Base-by-base conservation (phyloP, 495 filamentous ascomycete species). In the Rhizodiscina lignyota region DNA sequence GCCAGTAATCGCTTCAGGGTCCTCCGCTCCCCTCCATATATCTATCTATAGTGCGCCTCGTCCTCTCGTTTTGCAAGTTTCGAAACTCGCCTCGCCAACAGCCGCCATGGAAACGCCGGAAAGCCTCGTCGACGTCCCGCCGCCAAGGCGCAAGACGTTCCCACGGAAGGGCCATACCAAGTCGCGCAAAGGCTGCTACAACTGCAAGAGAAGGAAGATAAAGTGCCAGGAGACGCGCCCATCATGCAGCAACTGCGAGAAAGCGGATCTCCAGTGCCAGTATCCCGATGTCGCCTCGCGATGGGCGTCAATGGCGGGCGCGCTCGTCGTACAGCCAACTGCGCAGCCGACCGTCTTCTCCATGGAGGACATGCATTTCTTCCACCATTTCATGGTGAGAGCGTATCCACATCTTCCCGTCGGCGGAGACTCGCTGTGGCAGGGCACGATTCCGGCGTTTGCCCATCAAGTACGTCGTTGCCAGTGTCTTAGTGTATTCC, bases 201-300 rank as follows among this genome's bases (percentile, higher is more conserved):
- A 72, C 51, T 78, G 74, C 60, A 78, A 78, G 49, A 53, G 61
- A 28, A 55, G 71, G 6, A 58, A 64, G 39, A 74, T 78, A 44
- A 78, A 77, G 62, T 76, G 71, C 49, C 68, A 72, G 45, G 71
- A 76, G 47, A 65, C 60, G 6, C 54, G 53, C 10, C 72, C 73
- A 11, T 53, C 64, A 17, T 76, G 73, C 35, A 59, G 61, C 12
- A 68, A 76, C 42, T 78, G 73, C 47, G 43, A 56, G 30, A 67
- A 70, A 52, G 61, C 61, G 29, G 67, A 64, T 0, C 47, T 77
- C 35, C 53, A 59, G 17, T 77, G 73, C 53, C 62, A 67, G 43
- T 76, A 74, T 44, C 69, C 72, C 3, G 41, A 60, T 2, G 40
- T 47, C 18, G 62, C 40, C 20, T n/a, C n/a, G n/a, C n/a, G n/a